Conservation (phyloP, 257 asterid species). For the Verbascum thapsus region DNA sequence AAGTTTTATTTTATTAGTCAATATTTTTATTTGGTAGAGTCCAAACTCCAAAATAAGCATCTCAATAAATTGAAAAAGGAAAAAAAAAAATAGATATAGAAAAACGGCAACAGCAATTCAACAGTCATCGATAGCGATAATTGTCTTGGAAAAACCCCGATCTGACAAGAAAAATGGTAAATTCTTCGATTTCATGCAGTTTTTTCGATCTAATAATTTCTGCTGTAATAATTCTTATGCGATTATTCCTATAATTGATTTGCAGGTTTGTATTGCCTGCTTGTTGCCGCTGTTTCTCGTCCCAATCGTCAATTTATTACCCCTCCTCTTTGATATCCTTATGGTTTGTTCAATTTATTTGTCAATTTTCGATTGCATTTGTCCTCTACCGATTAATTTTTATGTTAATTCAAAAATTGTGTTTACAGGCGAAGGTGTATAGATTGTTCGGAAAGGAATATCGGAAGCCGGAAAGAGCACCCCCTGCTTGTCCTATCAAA, state of each 20-base stretch:
- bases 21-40: too few species aligned
- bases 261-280: constrained; percentile 87
- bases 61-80: too few species aligned
- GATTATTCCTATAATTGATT: constrained; percentile 4
- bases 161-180: constrained; percentile 34
- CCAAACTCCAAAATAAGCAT: too few species aligned
- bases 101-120: too few species aligned
- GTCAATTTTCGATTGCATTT: constrained; percentile 8
- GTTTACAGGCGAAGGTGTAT: constrained; percentile 70
- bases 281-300: constrained; percentile 87
- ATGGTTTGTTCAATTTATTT: constrained; percentile 51
- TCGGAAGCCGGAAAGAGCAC: constrained; percentile 79
- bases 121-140: too few species aligned
- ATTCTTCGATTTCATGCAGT: not conserved
- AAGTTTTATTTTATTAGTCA: too few species aligned
- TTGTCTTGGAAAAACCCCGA: constrained; percentile 15
- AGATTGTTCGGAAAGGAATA: constrained; percentile 87
- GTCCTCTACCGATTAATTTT: not conserved
- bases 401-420: constrained; percentile 15
- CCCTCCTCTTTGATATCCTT: constrained; percentile 70
- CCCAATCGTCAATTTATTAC: constrained; percentile 86
- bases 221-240: not conserved
- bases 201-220: constrained; percentile 12
- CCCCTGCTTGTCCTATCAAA: constrained; percentile 88
- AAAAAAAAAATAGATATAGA: too few species aligned